Evolutionary conservation across 768 basidiomycete genomes (phyloP), one percentile per base, ranked within the genome.

Genomic region (Boletus pseudo-olivaceus): DNA sequence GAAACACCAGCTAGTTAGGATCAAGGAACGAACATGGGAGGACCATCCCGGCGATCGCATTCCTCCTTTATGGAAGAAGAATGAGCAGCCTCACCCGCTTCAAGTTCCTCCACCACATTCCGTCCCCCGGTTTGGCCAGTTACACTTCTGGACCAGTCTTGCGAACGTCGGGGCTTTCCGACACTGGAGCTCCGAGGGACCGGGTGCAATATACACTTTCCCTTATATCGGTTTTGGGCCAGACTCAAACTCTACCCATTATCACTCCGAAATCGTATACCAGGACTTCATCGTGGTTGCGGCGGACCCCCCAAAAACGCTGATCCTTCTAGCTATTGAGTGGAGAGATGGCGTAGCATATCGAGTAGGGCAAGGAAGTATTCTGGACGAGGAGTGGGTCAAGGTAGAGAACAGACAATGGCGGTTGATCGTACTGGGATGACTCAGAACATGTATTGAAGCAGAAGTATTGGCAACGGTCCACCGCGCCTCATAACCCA

Each of bases 281-380:
- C 60, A 61, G 45, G 51, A 58, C 27, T 63, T 59, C 15, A 48
- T 62, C 14, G 51, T 59, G 4, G 6, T 62, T 6, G 61, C 61
- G 7, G 50, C 41, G 19, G 4, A 32, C 9, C 29, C 4, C 11
- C 17, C 1, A 3, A 11, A 27, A 4, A 20, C 0, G 23, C 23
- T 58, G 44, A 15, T 53, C 2, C 45, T 62, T 32, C 26, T 62
- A 10, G 61, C 61, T 1, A 34, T 62, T 5, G 57, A 63, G 39
- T 62, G 61, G 57, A 45, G 23, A 14, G 57, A 59, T 27, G 57
- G 41, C 0, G 42, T 62, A 3, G 61, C 61, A 4, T 63, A 62
- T 11, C 61, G 61, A 40, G 23, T 50, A 6, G 60, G 54, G 19
- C 32, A 19, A 27, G 6, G 47, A 17, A 11, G 4, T 2, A 41